These are phyloP conservation scores for Podosphaera fusca DNA, from an alignment of 2,329 filamentous ascomycete species.

Conservation along the genomic window DNA sequence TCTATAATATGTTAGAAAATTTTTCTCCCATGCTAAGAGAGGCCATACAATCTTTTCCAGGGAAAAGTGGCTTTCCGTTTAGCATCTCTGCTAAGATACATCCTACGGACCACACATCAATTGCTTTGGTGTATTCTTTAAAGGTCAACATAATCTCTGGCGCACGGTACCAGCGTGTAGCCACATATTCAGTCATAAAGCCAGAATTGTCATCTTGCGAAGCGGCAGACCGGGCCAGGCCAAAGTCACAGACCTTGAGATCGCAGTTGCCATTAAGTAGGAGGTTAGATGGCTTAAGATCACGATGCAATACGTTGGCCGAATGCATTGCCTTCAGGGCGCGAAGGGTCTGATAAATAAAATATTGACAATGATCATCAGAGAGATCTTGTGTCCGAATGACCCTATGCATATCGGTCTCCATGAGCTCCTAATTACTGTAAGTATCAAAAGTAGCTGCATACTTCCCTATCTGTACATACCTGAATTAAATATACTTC, in stretches of 20 bases:
- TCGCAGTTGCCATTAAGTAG: constrained; percentile 97
- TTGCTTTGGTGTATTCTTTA: constrained; percentile 99
- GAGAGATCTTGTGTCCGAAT: constrained; percentile 97
- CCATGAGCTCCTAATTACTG: constrained; percentile 64
- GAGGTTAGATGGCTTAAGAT: constrained; percentile 91
- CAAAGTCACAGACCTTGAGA: constrained; percentile 96
- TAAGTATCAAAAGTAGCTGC: constrained; percentile 2
- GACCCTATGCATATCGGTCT: constrained; percentile 98
- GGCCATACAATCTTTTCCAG: constrained; percentile 79
- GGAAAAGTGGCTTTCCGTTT: constrained; percentile 92
- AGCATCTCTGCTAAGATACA: constrained; percentile 98
- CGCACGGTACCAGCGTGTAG: constrained; percentile 94
- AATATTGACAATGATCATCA: constrained; percentile 98
- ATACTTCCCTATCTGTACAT: constrained; percentile 2
- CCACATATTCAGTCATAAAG: constrained; percentile 99
- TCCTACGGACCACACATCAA: constrained; percentile 96
- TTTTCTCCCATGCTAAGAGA: background rate
- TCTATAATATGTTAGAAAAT: constrained; percentile 27
- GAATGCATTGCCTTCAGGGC: constrained; percentile 99
- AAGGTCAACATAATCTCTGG: constrained; percentile 99
- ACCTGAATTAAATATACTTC: constrained; percentile 98
- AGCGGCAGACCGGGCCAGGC: constrained; percentile 79
- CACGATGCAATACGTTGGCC: constrained; percentile 88
- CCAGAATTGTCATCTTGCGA: constrained; percentile 99
- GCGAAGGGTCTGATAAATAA: constrained; percentile 97